Evolutionary conservation across 1,284 basidiomycete species (phyloP), one percentile per base, ranked within the genome.

Genomic region (Cutaneotrichosporon mucoides): DNA sequence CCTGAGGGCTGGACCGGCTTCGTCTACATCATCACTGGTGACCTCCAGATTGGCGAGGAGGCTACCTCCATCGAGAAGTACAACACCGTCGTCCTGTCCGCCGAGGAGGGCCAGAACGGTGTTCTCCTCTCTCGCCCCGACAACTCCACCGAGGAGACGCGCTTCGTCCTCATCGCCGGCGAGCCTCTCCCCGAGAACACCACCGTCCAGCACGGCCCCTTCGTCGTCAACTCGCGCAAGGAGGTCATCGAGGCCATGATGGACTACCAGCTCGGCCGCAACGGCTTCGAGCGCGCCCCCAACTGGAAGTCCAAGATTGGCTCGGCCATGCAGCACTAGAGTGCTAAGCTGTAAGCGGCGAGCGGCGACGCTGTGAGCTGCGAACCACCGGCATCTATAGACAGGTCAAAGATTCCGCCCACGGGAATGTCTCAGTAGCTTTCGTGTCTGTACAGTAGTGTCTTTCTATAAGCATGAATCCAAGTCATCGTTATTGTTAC

Each of bases 241-340:
- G 92, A 94, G 68, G 90, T 95, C 42, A 84, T 88, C 71, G 81
- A 90, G 73, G 90, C 93, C 1, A 76, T 96, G 60, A 70, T 85
- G 46, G 94, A 97, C 73, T 96, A 89, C 75, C 88, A 87, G 79
- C 76, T 79, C 42, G 88, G 86, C 38, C 78, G 71, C 64, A 96
- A 97, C 72, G 94, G 94, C 0, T 97, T 97, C 72, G 94, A 98
- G 79, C 87, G 87, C 56, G 92, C 92, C 0, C 86, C 88, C 57
- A 84, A 82, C 3, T 97, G 93, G 94, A 84, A 87, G 79, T 90
- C 88, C 69, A 82, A 88, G 75, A 94, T 95, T 70, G 92, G 83
- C 6, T 51, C 57, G 9, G 51, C 55, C 11, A 58, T 63, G 52
- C 53, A 53, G 34, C 51, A 55, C 34, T 45, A 45, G 42, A 33